Base-by-base conservation (phyloP, 805 yeast species). In the Yarrowia sp. region DNA sequence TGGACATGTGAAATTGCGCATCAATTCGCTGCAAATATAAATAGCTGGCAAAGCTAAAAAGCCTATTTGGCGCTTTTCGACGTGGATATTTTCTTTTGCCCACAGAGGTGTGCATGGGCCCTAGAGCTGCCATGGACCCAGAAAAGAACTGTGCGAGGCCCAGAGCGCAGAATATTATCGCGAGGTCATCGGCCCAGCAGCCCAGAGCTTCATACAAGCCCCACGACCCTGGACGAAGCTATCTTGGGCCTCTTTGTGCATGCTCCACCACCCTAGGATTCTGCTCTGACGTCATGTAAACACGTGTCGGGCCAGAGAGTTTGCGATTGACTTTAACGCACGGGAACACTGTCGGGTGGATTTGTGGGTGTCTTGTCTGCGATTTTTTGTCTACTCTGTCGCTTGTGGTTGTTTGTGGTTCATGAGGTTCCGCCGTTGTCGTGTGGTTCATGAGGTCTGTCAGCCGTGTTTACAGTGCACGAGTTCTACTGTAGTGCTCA, bases 1-100 rank as follows among this genome's bases (percentile, higher is more conserved):
- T 42, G 49, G 58, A 51, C 58, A 51, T 51, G 58, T 51, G 58
- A 51, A 51, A 33, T 24, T 24, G 42, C 58, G 58, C 58, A 18
- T 33, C 58, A 32, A 32, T 33, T 35, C 33, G 58, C 31, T 51
- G 58, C 58, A 51, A 33, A 33, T 51, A 51, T 33, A 51, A 51
- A 51, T 51, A 35, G 42, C 58, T 22, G 24, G 58, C 22, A 21
- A 47, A 47, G 29, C 38, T 47, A 14, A 47, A 47, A 31, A n/a
- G n/a, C n/a, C n/a, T n/a, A n/a, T n/a, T n/a, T n/a, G n/a, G n/a
- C n/a, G n/a, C n/a, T n/a, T n/a, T n/a, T n/a, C n/a, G n/a, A n/a
- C n/a, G n/a, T n/a, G n/a, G 22, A 22, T 39, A 22, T 39, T 39
- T 39, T 22, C 44, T 22, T 22, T 39, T 38, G 41, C 41, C 41